A percentile compares a stretch with the other conserved stretches of the same genome.
These are phyloP conservation scores for Venturia aucupariae DNA, from an alignment of 2,329 filamentous ascomycete genomes.

Conservation along the genomic window DNA sequence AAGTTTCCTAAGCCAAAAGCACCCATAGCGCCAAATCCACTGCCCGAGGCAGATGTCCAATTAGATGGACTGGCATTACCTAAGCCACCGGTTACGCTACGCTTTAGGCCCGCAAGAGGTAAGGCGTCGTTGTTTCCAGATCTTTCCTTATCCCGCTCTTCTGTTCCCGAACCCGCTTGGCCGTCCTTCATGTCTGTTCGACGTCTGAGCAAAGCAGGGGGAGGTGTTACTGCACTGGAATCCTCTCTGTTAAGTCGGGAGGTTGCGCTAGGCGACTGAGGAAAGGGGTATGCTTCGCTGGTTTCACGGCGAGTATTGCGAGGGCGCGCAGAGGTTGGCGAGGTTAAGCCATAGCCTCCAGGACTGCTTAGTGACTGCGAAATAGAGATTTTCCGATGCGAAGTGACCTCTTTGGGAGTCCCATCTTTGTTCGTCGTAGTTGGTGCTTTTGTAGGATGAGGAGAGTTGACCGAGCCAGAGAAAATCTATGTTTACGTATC, in stretches of 20 bases:
- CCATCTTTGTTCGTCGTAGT: conserved; percentile 57
- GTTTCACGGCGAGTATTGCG: conserved; percentile 77
- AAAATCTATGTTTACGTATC: conserved; percentile 53
- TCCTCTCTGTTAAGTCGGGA: conserved; percentile 57
- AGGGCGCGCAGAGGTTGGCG: conserved; percentile 65
- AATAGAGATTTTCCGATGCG: conserved; percentile 69
- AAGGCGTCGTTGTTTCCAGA: conserved; percentile 23
- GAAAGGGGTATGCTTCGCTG: conserved; percentile 55
- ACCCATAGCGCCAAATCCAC: conserved; percentile 64
- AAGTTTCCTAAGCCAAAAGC: conserved; percentile 74
- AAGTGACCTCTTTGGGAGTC: conserved; percentile 40
- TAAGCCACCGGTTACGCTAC: conserved; percentile 46
- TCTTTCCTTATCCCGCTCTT: conserved; percentile 44
- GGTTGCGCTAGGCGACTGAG: conserved; percentile 50
- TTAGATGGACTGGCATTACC: conserved; percentile 44
- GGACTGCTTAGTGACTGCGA: conserved; percentile 55
- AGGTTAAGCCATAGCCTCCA: conserved; percentile 58
- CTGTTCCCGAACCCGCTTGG: conserved; percentile 29
- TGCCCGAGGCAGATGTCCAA: conserved; percentile 46
- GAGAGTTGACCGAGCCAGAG: conserved; percentile 80
- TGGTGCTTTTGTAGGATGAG: conserved; percentile 65
- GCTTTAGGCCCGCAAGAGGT: conserved; percentile 47
- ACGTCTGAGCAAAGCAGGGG: conserved; percentile 51
- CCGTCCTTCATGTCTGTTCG: conserved; percentile 53
- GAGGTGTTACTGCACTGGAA: conserved; percentile 46